Percentiles rank a stretch among this genome's conserved stretches.
phyloP scores from a whole-genome alignment of 192 early-diverging fungal genomes.

The Phycomyces nitens region DNA sequence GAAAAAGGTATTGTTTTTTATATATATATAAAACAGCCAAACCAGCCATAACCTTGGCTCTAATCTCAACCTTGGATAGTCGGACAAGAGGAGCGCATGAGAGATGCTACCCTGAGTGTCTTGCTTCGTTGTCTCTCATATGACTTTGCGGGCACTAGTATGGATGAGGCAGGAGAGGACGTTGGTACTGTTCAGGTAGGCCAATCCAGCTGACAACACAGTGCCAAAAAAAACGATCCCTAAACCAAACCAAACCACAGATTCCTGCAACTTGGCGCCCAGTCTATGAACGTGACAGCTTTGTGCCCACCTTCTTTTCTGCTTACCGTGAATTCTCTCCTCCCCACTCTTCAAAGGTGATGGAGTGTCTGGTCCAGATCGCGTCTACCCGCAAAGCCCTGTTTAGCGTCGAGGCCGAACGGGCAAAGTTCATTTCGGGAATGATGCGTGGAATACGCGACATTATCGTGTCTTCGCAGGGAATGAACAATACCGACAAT shows the following conservation, averaged over 20 bases:
- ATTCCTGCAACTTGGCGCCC: slow-evolving; percentile 79
- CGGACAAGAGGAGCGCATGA: slow-evolving; percentile 34
- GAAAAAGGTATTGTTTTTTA: slow-evolving; percentile 32
- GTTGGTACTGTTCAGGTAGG: slow-evolving; percentile 60
- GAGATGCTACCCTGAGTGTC: slow-evolving; percentile 55
- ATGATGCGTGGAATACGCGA: slow-evolving; percentile 68
- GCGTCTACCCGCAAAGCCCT: slow-evolving; percentile 82
- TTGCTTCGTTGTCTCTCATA: slow-evolving; percentile 69
- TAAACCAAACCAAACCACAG: no score
- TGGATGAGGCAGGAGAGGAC: slow-evolving; percentile 79
- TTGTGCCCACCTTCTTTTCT: slow-evolving; percentile 68
- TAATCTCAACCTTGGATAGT: no score
- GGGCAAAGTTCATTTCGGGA: slow-evolving; percentile 61
- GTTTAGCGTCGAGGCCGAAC: slow-evolving; percentile 73
- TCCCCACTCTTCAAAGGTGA: slow-evolving; percentile 52
- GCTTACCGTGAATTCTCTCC: slow-evolving; percentile 58
- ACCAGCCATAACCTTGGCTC: no score
- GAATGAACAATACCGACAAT: slow-evolving; percentile 71
- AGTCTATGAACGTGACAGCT: slow-evolving; percentile 65
- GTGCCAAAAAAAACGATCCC: no score
- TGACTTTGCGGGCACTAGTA: slow-evolving; percentile 78
- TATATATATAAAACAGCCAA: neutral
- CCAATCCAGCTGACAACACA: neutral
- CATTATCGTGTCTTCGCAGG: slow-evolving; percentile 57
- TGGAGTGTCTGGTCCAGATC: slow-evolving; percentile 79